Evolutionary conservation across 441 rosid genomes (phyloP), one percentile per base, ranked within the genome.

Genomic region (Populus tomentosa): DNA sequence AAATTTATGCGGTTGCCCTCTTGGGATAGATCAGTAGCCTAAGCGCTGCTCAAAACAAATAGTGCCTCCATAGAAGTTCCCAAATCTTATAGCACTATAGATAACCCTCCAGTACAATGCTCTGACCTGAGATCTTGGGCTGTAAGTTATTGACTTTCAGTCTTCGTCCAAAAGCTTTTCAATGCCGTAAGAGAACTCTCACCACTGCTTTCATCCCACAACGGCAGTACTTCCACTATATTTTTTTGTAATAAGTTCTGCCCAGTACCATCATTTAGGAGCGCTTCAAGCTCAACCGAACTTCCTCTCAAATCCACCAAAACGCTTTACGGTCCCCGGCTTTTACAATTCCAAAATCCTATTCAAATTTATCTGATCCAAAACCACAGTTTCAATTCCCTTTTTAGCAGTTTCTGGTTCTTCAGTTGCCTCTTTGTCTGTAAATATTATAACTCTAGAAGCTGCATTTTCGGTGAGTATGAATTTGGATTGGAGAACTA

Each of bases 251-350:
- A 68, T 81, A 84, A 69, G 35, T 86, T 88, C 73, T 88, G 83
- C 80, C 88, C 89, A 63, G 88, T 74, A 6, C 87, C 84, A 36
- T 90, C 90, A 76, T 73, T 75, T 7, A 94, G 64, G 77, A 95
- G 92, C 77, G 74, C 87, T 80, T 83, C 89, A 73, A 89, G 86
- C n/a, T n/a, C n/a, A 63, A 53, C 71, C 7, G 80, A 40, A 69
- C 76, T 71, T 32, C 95, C 95, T 71, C 92, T 87, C 81, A 89
- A 78, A 82, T 94, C 97, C 82, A 95, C 61, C 84, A 92, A 82
- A 65, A 92, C 86, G 75, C 90, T 96, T 77, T 89, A 87, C 11
- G 88, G 75, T 53, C 98, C 97, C 56, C 24, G 81, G 4, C 24
- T n/a, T 72, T 83, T 85, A 75, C 97, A 93, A 84, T 33, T 88